A percentile compares a stretch with the other conserved stretches of the same genome.
Conservation (phyloP, 192 early-diverging fungal genomes). For the Podila horticola region DNA sequence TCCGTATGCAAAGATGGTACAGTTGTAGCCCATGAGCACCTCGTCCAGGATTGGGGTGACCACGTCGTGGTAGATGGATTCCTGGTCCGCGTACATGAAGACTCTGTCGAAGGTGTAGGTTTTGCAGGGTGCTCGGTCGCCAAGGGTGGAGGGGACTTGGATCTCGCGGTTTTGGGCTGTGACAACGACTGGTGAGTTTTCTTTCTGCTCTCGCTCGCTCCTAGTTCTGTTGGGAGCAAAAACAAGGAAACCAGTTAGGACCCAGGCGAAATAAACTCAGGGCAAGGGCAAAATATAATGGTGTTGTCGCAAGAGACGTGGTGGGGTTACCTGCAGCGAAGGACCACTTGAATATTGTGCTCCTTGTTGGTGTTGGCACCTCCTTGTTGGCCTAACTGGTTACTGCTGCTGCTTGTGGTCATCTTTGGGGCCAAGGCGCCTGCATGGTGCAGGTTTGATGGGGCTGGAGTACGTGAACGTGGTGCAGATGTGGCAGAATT, state of each 20-base stretch:
- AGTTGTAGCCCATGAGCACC: slow-evolving; percentile 75
- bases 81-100: slow-evolving; percentile 84
- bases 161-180: slow-evolving; percentile 73
- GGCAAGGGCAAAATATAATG: neutral
- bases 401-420: neutral
- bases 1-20: slow-evolving; percentile 87
- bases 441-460: neutral
- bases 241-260: neutral
- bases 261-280: neutral
- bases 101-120: slow-evolving; percentile 93
- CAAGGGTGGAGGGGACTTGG: slow-evolving; percentile 59
- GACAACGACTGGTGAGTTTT: slow-evolving; percentile 71
- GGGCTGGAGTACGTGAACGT: neutral
- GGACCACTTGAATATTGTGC: slow-evolving; percentile 85
- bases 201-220: slow-evolving; percentile 72
- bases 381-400: slow-evolving; percentile 1
- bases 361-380: slow-evolving; percentile 56
- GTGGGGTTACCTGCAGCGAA: slow-evolving; percentile 72
- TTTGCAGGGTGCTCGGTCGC: slow-evolving; percentile 64
- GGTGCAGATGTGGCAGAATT: slow-evolving; percentile 5
- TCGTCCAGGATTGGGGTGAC: slow-evolving; percentile 88
- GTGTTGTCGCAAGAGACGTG: neutral
- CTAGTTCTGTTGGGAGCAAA: slow-evolving; percentile 44
- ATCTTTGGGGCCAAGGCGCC: neutral
- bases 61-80: slow-evolving; percentile 80